Evolutionary conservation across 1,139 yeast genomes (phyloP).

Genomic region (Yamadazyma diddensiae): DNA sequence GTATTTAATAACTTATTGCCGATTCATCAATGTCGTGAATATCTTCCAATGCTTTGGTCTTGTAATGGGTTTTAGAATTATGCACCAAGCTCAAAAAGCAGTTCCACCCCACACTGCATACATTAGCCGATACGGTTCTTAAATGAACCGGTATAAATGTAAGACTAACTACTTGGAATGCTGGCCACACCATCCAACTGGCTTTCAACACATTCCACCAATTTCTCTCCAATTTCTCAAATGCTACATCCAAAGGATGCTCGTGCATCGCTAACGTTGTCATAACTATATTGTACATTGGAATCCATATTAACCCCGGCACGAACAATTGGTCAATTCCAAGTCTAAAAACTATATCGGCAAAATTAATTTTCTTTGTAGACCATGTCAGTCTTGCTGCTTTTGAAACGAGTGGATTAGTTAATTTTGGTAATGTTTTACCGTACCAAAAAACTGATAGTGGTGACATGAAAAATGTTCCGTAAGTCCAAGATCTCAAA

Average conservation of each 20-base stretch:
- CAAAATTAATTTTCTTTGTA: constrained; percentile 20
- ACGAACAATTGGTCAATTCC: constrained; percentile 35
- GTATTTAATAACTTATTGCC: constrained; percentile 2
- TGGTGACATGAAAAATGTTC: constrained; percentile 75
- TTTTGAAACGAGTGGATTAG: constrained; percentile 34
- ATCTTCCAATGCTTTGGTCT: constrained; percentile 37
- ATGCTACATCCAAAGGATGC: constrained; percentile 32
- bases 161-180: constrained; percentile 38
- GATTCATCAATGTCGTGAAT: constrained; percentile 38
- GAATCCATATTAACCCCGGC: constrained; percentile 42
- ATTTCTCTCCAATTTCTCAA: constrained; percentile 33
- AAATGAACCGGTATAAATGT: constrained; percentile 41
- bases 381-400: constrained; percentile 13
- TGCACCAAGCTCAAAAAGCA: constrained; percentile 44
- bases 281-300: constrained; percentile 44
- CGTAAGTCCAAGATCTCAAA: constrained; percentile 65
- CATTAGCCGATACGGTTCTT: constrained; percentile 36
- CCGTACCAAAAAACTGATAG: constrained; percentile 71
- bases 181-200: constrained; percentile 46
- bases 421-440: constrained; percentile 47
- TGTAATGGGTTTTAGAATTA: constrained; percentile 45
- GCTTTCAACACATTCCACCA: constrained; percentile 45
- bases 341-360: constrained; percentile 37
- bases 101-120: constrained; percentile 47
- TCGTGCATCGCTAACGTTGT: constrained; percentile 35